Conservation (phyloP, 83 land plant species). For the Diphasiastrum complanatum region DNA sequence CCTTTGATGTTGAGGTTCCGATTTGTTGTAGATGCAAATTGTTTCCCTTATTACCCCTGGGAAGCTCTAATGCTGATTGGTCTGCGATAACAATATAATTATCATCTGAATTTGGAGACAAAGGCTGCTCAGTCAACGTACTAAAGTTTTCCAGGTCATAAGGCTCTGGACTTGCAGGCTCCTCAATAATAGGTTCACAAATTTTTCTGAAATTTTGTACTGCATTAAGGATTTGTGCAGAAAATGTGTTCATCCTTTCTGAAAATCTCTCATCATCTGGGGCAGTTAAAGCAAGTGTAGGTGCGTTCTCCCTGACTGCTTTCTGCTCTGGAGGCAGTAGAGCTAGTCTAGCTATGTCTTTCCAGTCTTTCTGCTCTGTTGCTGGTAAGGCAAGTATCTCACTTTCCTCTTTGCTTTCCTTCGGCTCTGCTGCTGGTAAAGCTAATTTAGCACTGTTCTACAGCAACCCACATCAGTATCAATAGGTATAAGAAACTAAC, state of each 20-base stretch:
- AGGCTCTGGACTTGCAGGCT: slow-evolving; percentile 61
- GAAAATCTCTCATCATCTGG: background rate
- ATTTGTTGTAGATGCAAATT: slow-evolving; percentile 1
- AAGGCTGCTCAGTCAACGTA: slow-evolving; percentile 36
- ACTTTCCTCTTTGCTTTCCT: no score
- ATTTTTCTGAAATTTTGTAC: background rate
- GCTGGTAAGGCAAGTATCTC: no score
- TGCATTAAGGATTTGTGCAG: background rate
- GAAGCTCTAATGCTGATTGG: slow-evolving; percentile 18
- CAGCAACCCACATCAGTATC: no score
- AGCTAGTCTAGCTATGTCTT: slow-evolving; percentile 59
- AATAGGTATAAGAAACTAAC: no score
- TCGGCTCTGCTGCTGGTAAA: no score
- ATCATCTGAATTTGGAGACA: slow-evolving; percentile 47
- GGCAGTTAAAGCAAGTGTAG: slow-evolving; percentile 5
- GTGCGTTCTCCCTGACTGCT: slow-evolving; percentile 30
- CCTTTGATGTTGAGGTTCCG: slow-evolving; percentile 26
- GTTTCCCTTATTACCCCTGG: slow-evolving; percentile 1
- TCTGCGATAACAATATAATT: slow-evolving; percentile 48
- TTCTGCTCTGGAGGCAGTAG: slow-evolving; percentile 65
- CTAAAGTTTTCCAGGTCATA: slow-evolving; percentile 24
- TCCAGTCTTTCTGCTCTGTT: no score
- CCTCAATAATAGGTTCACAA: slow-evolving; percentile 33
- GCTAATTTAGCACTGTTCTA: no score
- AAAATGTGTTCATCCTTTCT: slow-evolving; percentile 18